Conservation (phyloP, 768 basidiomycete species). For the Termitomyces sp. region DNA sequence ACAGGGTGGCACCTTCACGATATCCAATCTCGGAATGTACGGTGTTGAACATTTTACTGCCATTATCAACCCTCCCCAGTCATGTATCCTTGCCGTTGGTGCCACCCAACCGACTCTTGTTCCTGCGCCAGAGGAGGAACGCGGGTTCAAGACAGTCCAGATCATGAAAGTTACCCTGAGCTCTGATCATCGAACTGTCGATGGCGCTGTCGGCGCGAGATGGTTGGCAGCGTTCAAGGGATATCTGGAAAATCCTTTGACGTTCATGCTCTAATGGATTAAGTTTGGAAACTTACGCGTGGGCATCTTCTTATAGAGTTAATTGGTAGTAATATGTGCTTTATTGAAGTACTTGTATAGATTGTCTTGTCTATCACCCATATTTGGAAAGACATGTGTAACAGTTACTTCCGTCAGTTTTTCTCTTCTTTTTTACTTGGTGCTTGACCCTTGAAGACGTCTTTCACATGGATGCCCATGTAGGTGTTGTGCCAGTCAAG, state of each 20-base stretch:
- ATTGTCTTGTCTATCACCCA: neutral
- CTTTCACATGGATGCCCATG: neutral
- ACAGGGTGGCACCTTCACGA: slow-evolving; percentile 95
- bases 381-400: neutral
- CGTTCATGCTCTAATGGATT: slow-evolving; percentile 80
- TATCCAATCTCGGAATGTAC: slow-evolving; percentile 99
- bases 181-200: slow-evolving; percentile 92
- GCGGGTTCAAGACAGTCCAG: slow-evolving; percentile 89
- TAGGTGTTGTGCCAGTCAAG: slow-evolving; percentile 13
- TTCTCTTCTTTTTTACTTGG: neutral
- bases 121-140: slow-evolving; percentile 83
- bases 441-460: neutral
- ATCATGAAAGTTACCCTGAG: slow-evolving; percentile 96
- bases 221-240: slow-evolving; percentile 94
- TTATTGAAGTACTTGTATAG: neutral
- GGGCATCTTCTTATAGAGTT: slow-evolving; percentile 7
- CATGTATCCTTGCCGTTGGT: slow-evolving; percentile 95
- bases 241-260: slow-evolving; percentile 94
- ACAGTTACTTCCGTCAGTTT: too few relatives aligned
- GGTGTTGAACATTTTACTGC: slow-evolving; percentile 95
- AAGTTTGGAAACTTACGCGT: neutral
- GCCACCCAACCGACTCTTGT: slow-evolving; percentile 81
- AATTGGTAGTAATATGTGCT: slow-evolving; percentile 11
- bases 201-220: slow-evolving; percentile 91
- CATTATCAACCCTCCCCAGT: slow-evolving; percentile 98